Evolutionary conservation across 2,329 filamentous ascomycete species (phyloP), one percentile per base, ranked within the genome.

Genomic region (Exophiala lecanii-corni): DNA sequence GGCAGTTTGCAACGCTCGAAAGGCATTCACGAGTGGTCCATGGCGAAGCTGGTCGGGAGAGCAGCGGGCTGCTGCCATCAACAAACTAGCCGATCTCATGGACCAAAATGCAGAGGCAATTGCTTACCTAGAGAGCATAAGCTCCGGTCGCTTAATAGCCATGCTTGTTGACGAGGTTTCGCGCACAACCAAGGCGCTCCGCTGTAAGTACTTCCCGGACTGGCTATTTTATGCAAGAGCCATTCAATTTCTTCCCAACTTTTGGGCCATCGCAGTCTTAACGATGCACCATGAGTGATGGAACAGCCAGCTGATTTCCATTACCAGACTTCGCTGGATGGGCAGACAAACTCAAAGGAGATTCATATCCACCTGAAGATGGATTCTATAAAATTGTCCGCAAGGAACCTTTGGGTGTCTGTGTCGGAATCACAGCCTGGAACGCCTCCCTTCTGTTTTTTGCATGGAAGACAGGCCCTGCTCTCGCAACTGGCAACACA

Each of bases 401-500:
- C n/a, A n/a, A n/a, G n/a, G n/a, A n/a, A n/a, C n/a, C 23, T 6
- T 7, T 26, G 6, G 23, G 23, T 12, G 23, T 26, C 23, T 26
- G 23, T 26, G 23, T 12, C 23, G 23, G 23, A 7, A 26, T 26
- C 12, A 12, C 7, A 6, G 23, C 23, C 6, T 26, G 23, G 23
- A 26, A 26, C 23, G 23, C 12, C 7, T 26, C 23, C 23, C 7
- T 12, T 12, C 6, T 26, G 6, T 12, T 26, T 12, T 26, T 55
- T 41, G 31, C 45, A 44, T 45, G 59, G 39, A 32, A 51, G 45
- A 41, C 60, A 28, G 56, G 43, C 55, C 64, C 65, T 9, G 75
- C 75, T 10, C 62, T 79, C 0, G 74, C 73, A 16, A 72, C 70
- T 16, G 76, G 76, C 15, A 79, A 79, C 57, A 76, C 74, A 0